phyloP scores from a whole-genome alignment of 2,329 filamentous ascomycete genomes.

The Ceratocystiopsis minuta region DNA sequence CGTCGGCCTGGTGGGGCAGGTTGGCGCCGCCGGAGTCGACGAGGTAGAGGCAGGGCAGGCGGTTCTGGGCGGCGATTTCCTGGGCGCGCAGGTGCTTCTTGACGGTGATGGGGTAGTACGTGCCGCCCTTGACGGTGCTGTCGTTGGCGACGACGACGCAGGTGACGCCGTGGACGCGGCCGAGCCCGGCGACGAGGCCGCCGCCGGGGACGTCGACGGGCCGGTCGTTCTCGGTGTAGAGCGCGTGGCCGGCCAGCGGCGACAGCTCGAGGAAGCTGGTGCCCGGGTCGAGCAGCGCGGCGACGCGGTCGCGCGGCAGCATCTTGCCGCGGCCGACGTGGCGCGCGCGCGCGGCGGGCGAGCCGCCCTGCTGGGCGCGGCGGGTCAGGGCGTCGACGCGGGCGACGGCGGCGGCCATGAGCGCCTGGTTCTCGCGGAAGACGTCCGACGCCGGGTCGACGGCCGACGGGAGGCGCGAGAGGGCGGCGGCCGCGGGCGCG shows the following conservation, averaged over 20 bases:
- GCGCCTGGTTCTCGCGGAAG: slow-evolving; percentile 61
- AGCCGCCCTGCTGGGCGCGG: slow-evolving; percentile 57
- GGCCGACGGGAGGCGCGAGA: slow-evolving; percentile 59
- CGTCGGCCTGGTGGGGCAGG: slow-evolving; percentile 83
- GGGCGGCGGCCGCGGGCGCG: slow-evolving; percentile 58
- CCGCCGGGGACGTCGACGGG: slow-evolving; percentile 48
- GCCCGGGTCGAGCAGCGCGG: slow-evolving; percentile 72
- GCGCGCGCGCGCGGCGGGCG: slow-evolving; percentile 69
- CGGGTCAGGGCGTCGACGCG: slow-evolving; percentile 52
- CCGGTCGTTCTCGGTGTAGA: slow-evolving; percentile 55
- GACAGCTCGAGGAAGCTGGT: slow-evolving; percentile 89
- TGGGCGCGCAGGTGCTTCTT: slow-evolving; percentile 95
- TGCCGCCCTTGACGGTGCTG: slow-evolving; percentile 91
- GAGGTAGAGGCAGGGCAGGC: slow-evolving; percentile 74
- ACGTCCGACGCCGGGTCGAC: slow-evolving; percentile 63
- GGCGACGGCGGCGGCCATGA: slow-evolving; percentile 58
- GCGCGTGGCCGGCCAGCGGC: slow-evolving; percentile 67
- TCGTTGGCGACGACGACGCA: slow-evolving; percentile 94
- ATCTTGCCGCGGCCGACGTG: slow-evolving; percentile 82
- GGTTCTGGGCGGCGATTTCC: slow-evolving; percentile 77
- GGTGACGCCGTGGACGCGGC: slow-evolving; percentile 73
- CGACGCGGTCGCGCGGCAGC: slow-evolving; percentile 77
- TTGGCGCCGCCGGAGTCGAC: slow-evolving; percentile 94
- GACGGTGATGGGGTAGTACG: slow-evolving; percentile 92
- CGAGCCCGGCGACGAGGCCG: slow-evolving; percentile 84